Percentiles rank a stretch among this genome's conserved stretches.
phyloP scores from a whole-genome alignment of 805 yeast species.

The Candida khao-thaluensis region DNA sequence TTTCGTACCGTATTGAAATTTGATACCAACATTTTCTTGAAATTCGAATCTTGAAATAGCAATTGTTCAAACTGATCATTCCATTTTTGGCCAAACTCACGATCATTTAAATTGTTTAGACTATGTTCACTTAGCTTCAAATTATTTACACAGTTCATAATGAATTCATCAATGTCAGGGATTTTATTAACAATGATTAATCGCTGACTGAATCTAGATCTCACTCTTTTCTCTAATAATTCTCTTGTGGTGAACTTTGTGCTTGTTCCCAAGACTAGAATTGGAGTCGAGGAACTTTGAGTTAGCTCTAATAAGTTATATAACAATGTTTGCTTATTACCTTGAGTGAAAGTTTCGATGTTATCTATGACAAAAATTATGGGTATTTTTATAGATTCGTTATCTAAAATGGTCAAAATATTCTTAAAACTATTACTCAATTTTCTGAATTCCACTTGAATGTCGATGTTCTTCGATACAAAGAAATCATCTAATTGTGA shows the following conservation, averaged over 20 bases:
- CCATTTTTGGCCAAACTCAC: constrained; percentile 38
- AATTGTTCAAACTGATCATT: constrained; percentile 40
- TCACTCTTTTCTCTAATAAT: constrained; percentile 83
- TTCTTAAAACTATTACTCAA: constrained; percentile 13
- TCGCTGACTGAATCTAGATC: constrained; percentile 85
- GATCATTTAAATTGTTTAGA: constrained; percentile 17
- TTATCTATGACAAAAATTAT: constrained; percentile 82
- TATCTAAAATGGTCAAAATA: constrained; percentile 38
- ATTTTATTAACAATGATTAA: constrained; percentile 60
- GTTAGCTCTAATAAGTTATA: constrained; percentile 88
- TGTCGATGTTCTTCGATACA: constrained; percentile 3
- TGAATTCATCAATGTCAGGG: constrained; percentile 39
- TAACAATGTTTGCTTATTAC: constrained; percentile 74
- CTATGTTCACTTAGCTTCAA: constrained; percentile 27
- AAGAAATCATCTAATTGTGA: constrained; percentile 61
- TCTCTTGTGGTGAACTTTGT: constrained; percentile 76
- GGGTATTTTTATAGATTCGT: constrained; percentile 38
- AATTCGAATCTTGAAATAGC: constrained; percentile 13
- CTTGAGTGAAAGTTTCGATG: constrained; percentile 72
- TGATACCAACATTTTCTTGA: constrained; percentile 19
- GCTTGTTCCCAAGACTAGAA: constrained; percentile 79
- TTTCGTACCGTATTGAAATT: constrained; percentile 63
- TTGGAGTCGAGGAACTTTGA: constrained; percentile 66
- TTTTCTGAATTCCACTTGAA: constrained; percentile 12
- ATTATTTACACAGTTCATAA: constrained; percentile 44